Percentiles rank a stretch among this genome's conserved stretches.
Conservation (phyloP, 1,139 yeast species). For the Sugiyamaella neomexicana region DNA sequence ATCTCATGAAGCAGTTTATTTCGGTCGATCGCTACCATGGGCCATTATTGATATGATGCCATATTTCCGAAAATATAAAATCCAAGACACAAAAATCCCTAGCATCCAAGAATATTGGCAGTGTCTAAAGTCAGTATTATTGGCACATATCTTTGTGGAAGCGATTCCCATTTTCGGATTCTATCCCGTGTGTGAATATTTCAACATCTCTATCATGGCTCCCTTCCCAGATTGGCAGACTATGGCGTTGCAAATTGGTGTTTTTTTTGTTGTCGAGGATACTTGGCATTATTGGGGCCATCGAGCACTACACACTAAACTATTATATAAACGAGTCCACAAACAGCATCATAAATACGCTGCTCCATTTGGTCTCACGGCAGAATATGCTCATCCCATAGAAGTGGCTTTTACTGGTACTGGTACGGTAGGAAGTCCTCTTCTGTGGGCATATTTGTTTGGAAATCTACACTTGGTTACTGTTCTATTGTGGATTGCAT, state of each 20-base stretch:
- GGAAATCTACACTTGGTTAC: slow-evolving; percentile 78
- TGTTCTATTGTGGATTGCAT: slow-evolving; percentile 79
- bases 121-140: slow-evolving; percentile 78
- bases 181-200: slow-evolving; percentile 79
- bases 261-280: slow-evolving; percentile 85
- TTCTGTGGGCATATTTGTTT: slow-evolving; percentile 64
- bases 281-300: slow-evolving; percentile 97
- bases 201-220: slow-evolving; percentile 71
- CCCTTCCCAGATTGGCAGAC: slow-evolving; percentile 73
- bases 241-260: slow-evolving; percentile 61
- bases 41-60: slow-evolving; percentile 73
- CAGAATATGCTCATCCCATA: slow-evolving; percentile 94
- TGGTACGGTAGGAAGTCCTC: slow-evolving; percentile 94
- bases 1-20: slow-evolving; percentile 77
- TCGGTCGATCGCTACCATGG: slow-evolving; percentile 87
- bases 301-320: slow-evolving; percentile 80
- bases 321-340: slow-evolving; percentile 85
- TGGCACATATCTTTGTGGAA: slow-evolving; percentile 86
- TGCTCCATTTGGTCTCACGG: slow-evolving; percentile 94
- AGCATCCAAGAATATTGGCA: slow-evolving; percentile 83
- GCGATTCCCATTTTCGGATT: slow-evolving; percentile 95
- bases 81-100: slow-evolving; percentile 79
- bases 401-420: slow-evolving; percentile 89
- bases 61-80: slow-evolving; percentile 72
- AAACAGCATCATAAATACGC: slow-evolving; percentile 96